Percentiles rank a stretch among this genome's conserved stretches.
These are phyloP conservation scores for Rubia tinctorum DNA, from an alignment of 305 asterid species.

Conservation along the genomic window DNA sequence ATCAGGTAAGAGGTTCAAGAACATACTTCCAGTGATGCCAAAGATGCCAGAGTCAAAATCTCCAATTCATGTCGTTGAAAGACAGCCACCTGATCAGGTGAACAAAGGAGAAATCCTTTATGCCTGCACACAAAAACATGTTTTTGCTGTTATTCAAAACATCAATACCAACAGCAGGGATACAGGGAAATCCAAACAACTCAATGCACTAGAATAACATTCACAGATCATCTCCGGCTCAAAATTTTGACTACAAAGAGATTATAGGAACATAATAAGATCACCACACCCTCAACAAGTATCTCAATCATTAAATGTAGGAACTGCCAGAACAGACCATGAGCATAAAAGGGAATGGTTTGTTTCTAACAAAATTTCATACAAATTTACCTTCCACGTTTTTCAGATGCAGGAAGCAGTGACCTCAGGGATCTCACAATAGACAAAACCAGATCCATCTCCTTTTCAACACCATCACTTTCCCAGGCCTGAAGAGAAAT, in stretches of 20 bases:
- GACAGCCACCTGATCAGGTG: slow-evolving; percentile 42
- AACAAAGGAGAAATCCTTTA: slow-evolving; percentile 69
- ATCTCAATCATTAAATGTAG: neutral
- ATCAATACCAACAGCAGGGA: neutral
- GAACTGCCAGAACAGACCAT: neutral
- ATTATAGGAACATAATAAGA: neutral
- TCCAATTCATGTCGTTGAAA: slow-evolving; percentile 57
- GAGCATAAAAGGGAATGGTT: neutral
- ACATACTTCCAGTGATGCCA: slow-evolving; percentile 66
- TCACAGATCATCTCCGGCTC: neutral
- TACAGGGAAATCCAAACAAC: neutral
- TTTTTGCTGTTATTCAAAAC: neutral
- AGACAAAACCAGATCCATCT: slow-evolving; percentile 68
- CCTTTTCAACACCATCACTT: slow-evolving; percentile 62
- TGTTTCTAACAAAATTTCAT: neutral
- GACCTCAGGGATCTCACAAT: slow-evolving; percentile 70
- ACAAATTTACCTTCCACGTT: slow-evolving; percentile 51
- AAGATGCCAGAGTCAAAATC: slow-evolving; percentile 75
- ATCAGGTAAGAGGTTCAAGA: neutral
- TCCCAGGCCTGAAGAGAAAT: slow-evolving; percentile 58
- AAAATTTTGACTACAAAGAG: neutral
- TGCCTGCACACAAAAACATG: slow-evolving; percentile 38
- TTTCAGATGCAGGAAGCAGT: slow-evolving; percentile 66
- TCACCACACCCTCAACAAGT: neutral
- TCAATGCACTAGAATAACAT: neutral